phyloP scores from a whole-genome alignment of 2,329 filamentous ascomycete species.

The Aspergillus alliaceus region DNA sequence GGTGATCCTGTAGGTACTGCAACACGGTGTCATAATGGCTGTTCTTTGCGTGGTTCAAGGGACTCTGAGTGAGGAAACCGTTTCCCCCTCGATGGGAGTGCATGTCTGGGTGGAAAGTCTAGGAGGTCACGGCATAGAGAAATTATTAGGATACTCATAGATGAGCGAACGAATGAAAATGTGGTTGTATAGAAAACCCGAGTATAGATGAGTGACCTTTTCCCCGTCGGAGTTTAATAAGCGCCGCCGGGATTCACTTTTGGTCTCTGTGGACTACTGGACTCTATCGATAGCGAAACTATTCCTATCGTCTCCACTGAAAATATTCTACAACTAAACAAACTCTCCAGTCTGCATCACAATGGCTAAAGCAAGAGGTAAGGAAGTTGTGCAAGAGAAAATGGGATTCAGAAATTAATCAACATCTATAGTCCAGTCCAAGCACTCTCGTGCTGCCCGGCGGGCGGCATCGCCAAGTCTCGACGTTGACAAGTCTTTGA shows the following conservation, averaged over 20 bases:
- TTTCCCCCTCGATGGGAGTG: constrained; percentile 33
- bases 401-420: constrained; percentile 6
- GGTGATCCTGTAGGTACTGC: constrained; percentile 27
- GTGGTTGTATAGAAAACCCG: not conserved
- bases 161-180: constrained; percentile 11
- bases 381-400: constrained; percentile 10
- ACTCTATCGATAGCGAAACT: constrained; percentile 41
- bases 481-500: constrained; percentile 53
- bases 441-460: constrained; percentile 60
- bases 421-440: constrained; percentile 46
- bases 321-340: constrained; percentile 11
- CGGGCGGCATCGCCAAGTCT: constrained; percentile 57
- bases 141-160: constrained; percentile 8
- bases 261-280: constrained; percentile 28
- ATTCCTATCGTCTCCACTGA: constrained; percentile 27
- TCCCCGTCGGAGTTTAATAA: constrained; percentile 8
- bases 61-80: constrained; percentile 29
- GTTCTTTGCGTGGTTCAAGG: constrained; percentile 25
- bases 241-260: constrained; percentile 22
- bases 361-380: constrained; percentile 43
- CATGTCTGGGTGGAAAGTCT: constrained; percentile 31
- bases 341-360: constrained; percentile 4
- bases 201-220: not conserved
- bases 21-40: constrained; percentile 36
- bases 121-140: constrained; percentile 22